Evolutionary conservation across 306 rosid genomes (phyloP).

Genomic region (Malus asiatica): DNA sequence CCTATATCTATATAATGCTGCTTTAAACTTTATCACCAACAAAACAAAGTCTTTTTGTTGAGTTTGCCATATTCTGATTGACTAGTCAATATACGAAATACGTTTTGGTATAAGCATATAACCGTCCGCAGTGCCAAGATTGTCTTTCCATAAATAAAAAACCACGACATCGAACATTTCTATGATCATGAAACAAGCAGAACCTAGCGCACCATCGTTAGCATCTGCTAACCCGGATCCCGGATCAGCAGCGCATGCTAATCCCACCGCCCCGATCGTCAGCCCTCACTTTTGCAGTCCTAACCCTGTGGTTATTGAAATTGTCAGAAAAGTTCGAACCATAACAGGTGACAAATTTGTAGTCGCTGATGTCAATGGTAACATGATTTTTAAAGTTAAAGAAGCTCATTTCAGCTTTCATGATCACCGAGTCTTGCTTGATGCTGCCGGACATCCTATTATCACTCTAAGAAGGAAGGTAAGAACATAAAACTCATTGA

Average conservation of each 20-base stretch:
- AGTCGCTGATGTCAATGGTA: constrained; percentile 41
- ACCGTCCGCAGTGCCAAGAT: too few species aligned
- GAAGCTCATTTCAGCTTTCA: constrained; percentile 21
- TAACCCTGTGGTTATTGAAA: constrained; percentile 26
- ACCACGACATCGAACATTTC: neutral
- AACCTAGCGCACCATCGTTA: neutral
- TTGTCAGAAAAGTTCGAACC: constrained; percentile 32
- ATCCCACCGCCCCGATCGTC: constrained; percentile 17
- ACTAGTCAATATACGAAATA: neutral
- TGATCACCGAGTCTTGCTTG: constrained; percentile 35
- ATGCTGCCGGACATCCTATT: constrained; percentile 35
- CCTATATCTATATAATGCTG: too few species aligned
- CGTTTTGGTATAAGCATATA: neutral
- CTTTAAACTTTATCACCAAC: too few species aligned
- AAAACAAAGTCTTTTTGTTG: neutral
- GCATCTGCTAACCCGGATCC: neutral
- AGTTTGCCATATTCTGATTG: too few species aligned
- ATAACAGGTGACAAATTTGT: constrained; percentile 27
- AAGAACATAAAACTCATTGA: too few species aligned
- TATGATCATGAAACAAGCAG: neutral
- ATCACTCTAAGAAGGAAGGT: constrained; percentile 36
- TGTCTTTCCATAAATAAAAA: neutral
- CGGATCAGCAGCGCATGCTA: neutral
- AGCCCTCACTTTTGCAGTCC: constrained; percentile 39
- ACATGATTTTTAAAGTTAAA: constrained; percentile 36